Percentiles rank a stretch among this genome's conserved stretches.
phyloP scores from a whole-genome alignment of 225 moss, liverwort and hornwort species.

The Bryoerythrophyllum caledonicum region DNA sequence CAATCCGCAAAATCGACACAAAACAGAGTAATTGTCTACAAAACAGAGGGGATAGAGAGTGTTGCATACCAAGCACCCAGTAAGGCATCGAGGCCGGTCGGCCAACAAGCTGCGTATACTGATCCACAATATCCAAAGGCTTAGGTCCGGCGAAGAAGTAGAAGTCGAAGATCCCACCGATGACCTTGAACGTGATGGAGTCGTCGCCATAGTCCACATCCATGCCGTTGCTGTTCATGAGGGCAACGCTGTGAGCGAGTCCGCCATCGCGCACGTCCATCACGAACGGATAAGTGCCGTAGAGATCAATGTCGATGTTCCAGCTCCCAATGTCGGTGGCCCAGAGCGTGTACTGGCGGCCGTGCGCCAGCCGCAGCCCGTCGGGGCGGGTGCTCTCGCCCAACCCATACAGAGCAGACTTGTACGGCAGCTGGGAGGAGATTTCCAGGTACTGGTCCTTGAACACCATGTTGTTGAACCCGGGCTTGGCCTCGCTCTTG shows the following conservation, averaged over 20 bases:
- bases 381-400: constrained; percentile 89
- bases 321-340: constrained; percentile 74
- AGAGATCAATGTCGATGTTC: constrained; percentile 66
- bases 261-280: constrained; percentile 71
- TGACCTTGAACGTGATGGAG: constrained; percentile 63
- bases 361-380: constrained; percentile 63
- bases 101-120: constrained; percentile 77
- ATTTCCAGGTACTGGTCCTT: constrained; percentile 92
- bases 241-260: constrained; percentile 52
- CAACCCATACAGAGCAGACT: constrained; percentile 68
- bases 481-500: not conserved
- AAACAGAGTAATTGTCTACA: not conserved
- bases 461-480: constrained; percentile 68
- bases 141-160: constrained; percentile 80
- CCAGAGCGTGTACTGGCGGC: constrained; percentile 82
- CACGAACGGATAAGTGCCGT: constrained; percentile 77
- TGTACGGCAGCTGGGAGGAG: constrained; percentile 61
- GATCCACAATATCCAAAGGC: constrained; percentile 67
- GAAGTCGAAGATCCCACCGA: constrained; percentile 85
- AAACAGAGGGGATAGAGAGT: not conserved
- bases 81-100: constrained; percentile 91
- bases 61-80: constrained; percentile 68
- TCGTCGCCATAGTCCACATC: constrained; percentile 58
- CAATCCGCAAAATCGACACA: not conserved
- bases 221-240: constrained; percentile 95